phyloP scores from a whole-genome alignment of 352 stramenopile genomes.

The Poterioochromonas sp. region DNA sequence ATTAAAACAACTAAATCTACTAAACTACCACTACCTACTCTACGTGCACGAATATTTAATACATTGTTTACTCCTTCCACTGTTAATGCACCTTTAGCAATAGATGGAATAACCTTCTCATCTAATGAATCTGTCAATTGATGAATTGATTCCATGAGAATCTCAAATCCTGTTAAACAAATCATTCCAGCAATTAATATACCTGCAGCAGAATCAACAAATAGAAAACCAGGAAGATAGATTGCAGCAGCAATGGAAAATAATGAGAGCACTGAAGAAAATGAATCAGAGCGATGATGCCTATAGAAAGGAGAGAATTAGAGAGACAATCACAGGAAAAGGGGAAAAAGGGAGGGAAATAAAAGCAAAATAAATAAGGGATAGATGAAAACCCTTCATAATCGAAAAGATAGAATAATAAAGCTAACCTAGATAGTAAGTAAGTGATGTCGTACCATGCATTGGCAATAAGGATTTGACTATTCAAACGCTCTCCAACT shows the following conservation, averaged over 20 bases:
- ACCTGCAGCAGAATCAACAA: not conserved
- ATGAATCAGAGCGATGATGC: slow-evolving; percentile 57
- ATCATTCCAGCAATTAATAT: slow-evolving; percentile 3
- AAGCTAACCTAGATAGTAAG: too few relatives aligned
- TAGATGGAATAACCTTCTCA: not conserved
- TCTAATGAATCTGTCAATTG: slow-evolving; percentile 53
- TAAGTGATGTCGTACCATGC: slow-evolving; percentile 91
- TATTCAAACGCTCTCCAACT: slow-evolving; percentile 80
- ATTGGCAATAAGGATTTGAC: slow-evolving; percentile 89
- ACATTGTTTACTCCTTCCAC: slow-evolving; percentile 64
- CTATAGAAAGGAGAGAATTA: not conserved
- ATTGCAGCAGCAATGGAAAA: not conserved
- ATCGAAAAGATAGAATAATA: too few relatives aligned
- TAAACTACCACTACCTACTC: slow-evolving; percentile 68
- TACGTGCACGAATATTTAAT: slow-evolving; percentile 62
- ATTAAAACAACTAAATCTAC: slow-evolving; percentile 58
- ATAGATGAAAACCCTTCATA: too few relatives aligned
- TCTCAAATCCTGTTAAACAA: not conserved
- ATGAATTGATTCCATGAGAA: slow-evolving; percentile 2
- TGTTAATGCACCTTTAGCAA: not conserved
- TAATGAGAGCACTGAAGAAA: slow-evolving; percentile 67
- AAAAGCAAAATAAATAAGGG: too few relatives aligned
- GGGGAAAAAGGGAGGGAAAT: not conserved
- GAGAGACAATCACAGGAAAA: not conserved
- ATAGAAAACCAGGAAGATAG: not conserved